Evolutionary conservation across 805 yeast species (phyloP).

Genomic region (Zygosaccharomyces bailii): DNA sequence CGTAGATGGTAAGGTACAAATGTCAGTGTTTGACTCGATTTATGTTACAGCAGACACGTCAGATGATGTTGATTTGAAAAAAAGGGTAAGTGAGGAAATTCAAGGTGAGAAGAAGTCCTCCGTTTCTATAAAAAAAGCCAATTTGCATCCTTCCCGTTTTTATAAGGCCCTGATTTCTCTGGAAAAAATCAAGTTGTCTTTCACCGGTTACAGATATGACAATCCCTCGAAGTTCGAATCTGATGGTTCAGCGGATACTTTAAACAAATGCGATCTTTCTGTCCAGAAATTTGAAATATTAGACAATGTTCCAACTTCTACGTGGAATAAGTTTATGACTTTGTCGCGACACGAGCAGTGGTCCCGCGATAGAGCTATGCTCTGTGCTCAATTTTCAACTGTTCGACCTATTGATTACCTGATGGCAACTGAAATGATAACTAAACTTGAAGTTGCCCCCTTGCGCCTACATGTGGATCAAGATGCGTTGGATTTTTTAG

Average conservation of each 20-base stretch:
- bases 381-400: slow-evolving; percentile 49
- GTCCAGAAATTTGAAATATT: slow-evolving; percentile 56
- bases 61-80: slow-evolving; percentile 46
- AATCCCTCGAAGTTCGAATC: slow-evolving; percentile 41
- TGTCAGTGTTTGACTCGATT: slow-evolving; percentile 63
- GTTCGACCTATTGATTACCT: slow-evolving; percentile 61
- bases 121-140: slow-evolving; percentile 42
- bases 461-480: slow-evolving; percentile 85
- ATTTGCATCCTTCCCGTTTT: slow-evolving; percentile 58
- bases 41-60: slow-evolving; percentile 56
- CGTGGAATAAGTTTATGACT: slow-evolving; percentile 84
- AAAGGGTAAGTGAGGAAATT: slow-evolving; percentile 51
- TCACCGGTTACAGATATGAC: slow-evolving; percentile 44
- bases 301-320: slow-evolving; percentile 81
- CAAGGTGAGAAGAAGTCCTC: slow-evolving; percentile 36
- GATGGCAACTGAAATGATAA: slow-evolving; percentile 64
- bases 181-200: slow-evolving; percentile 48
- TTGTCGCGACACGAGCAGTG: slow-evolving; percentile 65
- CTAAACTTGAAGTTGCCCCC: slow-evolving; percentile 59
- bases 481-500: slow-evolving; percentile 81
- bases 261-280: slow-evolving; percentile 48
- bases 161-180: slow-evolving; percentile 60
- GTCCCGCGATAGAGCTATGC: slow-evolving; percentile 60
- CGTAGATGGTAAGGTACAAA: slow-evolving; percentile 13
- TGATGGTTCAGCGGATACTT: slow-evolving; percentile 40